These are phyloP conservation scores for Stephania japonica DNA, from an alignment of 164 flowering plant species.

Conservation along the genomic window DNA sequence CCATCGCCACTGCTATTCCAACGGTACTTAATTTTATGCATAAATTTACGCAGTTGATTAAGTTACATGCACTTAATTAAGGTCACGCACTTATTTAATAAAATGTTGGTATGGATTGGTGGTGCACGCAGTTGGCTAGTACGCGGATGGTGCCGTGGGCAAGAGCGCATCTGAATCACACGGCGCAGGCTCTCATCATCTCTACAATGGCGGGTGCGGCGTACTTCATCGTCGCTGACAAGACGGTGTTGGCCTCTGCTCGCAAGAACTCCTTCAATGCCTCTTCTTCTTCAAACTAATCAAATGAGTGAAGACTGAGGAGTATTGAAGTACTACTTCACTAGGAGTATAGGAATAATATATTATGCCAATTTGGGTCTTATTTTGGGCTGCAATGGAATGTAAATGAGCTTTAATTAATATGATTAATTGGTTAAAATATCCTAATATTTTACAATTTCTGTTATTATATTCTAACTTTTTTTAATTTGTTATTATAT, in stretches of 20 bases:
- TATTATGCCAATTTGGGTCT: too few species aligned
- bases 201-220: conserved; percentile 90
- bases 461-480: too few species aligned
- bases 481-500: too few species aligned
- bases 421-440: too few species aligned
- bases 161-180: conserved; percentile 72
- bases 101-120: not conserved
- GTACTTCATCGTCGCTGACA: conserved; percentile 90
- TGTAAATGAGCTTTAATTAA: too few species aligned
- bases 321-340: too few species aligned
- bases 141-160: conserved; percentile 91
- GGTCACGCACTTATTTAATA: not conserved
- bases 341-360: too few species aligned
- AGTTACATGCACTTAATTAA: not conserved
- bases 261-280: conserved; percentile 62
- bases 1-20: conserved; percentile 77
- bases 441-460: too few species aligned
- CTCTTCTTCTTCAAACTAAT: too few species aligned
- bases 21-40: conserved; percentile 37
- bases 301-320: too few species aligned
- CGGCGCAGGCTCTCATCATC: conserved; percentile 92
- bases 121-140: conserved; percentile 54
- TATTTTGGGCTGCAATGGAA: too few species aligned
- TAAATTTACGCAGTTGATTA: not conserved
- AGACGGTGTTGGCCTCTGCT: conserved; percentile 76